A percentile compares a stretch with the other conserved stretches of the same genome.
Conservation (phyloP, 1,139 yeast genomes). For the Pichia sp. region DNA sequence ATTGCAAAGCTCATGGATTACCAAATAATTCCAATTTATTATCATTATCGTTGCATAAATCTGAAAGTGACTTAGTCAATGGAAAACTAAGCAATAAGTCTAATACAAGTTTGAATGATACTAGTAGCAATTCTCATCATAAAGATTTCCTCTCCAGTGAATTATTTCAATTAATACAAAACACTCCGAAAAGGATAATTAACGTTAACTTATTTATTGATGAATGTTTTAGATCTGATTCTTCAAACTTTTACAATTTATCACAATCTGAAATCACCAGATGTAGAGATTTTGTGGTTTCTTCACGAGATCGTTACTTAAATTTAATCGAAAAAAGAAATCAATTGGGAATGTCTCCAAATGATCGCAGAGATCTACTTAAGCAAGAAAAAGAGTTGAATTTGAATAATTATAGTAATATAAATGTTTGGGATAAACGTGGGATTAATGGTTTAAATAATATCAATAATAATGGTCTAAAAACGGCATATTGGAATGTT, state of each 20-base stretch:
- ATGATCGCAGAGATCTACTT: conserved; percentile 32
- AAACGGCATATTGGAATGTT: conserved; percentile 53
- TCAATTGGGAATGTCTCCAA: conserved; percentile 25
- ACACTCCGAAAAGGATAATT: conserved; percentile 63
- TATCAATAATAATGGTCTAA: conserved; percentile 42
- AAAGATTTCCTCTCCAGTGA: conserved; percentile 37
- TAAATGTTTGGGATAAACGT: conserved; percentile 2
- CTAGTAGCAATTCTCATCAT: conserved; percentile 12
- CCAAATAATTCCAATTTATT: conserved; percentile 1
- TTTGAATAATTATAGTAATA: not conserved
- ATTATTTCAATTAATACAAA: conserved; percentile 78
- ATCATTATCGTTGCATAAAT: not conserved
- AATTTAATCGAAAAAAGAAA: conserved; percentile 30
- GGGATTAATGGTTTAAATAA: conserved; percentile 41
- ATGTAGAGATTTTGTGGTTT: conserved; percentile 69
- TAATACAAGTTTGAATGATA: not conserved
- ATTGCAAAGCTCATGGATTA: conserved; percentile 10
- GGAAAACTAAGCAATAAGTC: conserved; percentile 1
- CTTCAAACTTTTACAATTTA: conserved; percentile 41
- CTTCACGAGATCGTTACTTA: conserved; percentile 46
- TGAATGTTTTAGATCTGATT: conserved; percentile 47
- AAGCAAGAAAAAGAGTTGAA: conserved; percentile 18
- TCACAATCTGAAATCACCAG: conserved; percentile 75
- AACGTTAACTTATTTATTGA: conserved; percentile 70
- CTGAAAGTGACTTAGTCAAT: not conserved